phyloP scores from a whole-genome alignment of 495 filamentous ascomycete species.

The Penicillium bialowiezense region DNA sequence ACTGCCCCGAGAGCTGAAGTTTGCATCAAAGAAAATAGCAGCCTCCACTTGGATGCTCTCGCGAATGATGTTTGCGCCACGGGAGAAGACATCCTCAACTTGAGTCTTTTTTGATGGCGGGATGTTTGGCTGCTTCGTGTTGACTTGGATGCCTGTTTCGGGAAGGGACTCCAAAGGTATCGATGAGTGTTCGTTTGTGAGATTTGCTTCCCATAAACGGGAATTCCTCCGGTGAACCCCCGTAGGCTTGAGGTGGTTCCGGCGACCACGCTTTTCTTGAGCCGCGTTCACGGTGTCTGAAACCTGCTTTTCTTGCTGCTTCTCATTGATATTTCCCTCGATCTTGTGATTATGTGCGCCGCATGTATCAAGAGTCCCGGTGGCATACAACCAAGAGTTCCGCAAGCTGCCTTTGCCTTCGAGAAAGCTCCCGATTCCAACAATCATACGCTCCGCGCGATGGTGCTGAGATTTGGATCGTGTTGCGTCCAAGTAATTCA shows the following conservation, averaged over 20 bases:
- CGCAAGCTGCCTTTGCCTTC: slow-evolving; percentile 19
- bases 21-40: slow-evolving; percentile 48
- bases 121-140: slow-evolving; percentile 1
- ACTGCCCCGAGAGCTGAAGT: slow-evolving; percentile 16
- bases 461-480: slow-evolving; percentile 9
- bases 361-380: too few relatives aligned
- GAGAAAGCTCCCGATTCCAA: slow-evolving; percentile 18
- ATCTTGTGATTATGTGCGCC: too few relatives aligned
- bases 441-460: slow-evolving; percentile 18
- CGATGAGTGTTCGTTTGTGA: too few relatives aligned
- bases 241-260: too few relatives aligned
- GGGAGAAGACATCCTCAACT: slow-evolving; percentile 18
- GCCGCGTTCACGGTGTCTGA: too few relatives aligned
- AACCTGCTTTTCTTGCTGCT: slow-evolving; percentile 16
- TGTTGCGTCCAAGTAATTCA: slow-evolving; percentile 11
- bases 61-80: slow-evolving; percentile 47
- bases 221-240: too few relatives aligned
- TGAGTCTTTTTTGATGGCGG: too few relatives aligned
- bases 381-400: slow-evolving; percentile 11
- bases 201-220: too few relatives aligned
- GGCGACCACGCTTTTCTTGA: too few relatives aligned
- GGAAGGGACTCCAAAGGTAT: too few relatives aligned
- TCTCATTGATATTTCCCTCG: slow-evolving; percentile 14
- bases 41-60: slow-evolving; percentile 50
- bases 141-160: slow-evolving; percentile 1